Evolutionary conservation across 495 filamentous ascomycete genomes (phyloP), one percentile per base, ranked within the genome.

Genomic region (Tirmania nivea): DNA sequence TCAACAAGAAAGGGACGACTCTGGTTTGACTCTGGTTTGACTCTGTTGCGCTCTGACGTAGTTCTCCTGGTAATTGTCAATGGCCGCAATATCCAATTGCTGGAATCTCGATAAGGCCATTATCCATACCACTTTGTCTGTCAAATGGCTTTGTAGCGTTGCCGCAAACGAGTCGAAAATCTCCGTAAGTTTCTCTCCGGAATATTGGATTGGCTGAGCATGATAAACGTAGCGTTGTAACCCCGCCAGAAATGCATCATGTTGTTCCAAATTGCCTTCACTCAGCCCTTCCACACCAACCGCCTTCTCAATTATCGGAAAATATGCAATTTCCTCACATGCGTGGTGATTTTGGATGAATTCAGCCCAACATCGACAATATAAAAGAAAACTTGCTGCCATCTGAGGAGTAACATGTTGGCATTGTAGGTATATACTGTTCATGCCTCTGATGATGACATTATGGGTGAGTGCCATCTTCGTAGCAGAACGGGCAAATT

Each of bases 291-390:
- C 14, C 10, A 53, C 21, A 3, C 59, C 59, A 8, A 57, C 50
- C 2, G 65, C 63, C 39, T 58, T 54, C 52, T 67, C 65, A 54
- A 67, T 66, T 4, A 56, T 52, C 0, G 65, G 65, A 54, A 67
- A 67, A 54, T 67, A 67, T 3, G 63, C 55, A 5, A 55, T 52
- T 54, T 66, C 65, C 51, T 67, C 65, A 58, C 65, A 64, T 19
- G 60, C 62, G 52, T 67, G 65, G 50, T 67, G 62, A 55, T 68
- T 67, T 54, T 67, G 63, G 37, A 66, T 60, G 54, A 63, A 63
- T 51, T 67, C 65, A 48, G 54, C 60, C 65, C 65, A 68, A 54
- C 65, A 68, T 51, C 61, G 61, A 59, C 64, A 67, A 54, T 63
- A 67, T 10, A 59, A 61, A 25, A 66, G 57, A 49, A 68, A 66